Evolutionary conservation across 2,329 filamentous ascomycete species (phyloP), one percentile per base, ranked within the genome.

Genomic region (Claviceps sp.): DNA sequence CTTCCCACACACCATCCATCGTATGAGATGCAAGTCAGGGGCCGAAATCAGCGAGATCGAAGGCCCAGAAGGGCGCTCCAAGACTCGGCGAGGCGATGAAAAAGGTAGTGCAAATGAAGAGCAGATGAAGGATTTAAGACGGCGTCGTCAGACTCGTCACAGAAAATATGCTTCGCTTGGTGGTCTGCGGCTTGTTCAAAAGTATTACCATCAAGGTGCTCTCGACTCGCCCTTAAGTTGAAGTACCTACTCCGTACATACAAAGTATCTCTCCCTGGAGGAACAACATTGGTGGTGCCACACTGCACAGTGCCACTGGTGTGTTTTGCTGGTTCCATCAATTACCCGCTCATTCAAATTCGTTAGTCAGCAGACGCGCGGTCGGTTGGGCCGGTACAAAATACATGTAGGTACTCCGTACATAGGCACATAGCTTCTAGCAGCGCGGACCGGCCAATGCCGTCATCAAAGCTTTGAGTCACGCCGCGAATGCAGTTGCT

Each of bases 1-100:
- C 56, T 48, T 58, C 55, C n/a, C 55, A 55, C 52, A 63, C 50
- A 20, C 58, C 53, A 55, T 66, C 61, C 63, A 65, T 64, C 50
- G 49, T 52, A 13, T 20, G 30, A 44, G 18, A 37, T 18, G 40
- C 9, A 8, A 26, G 37, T 18, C 30, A 42, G 8, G 18, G 9
- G 41, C 9, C 20, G 41, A 9, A 20, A 22, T 22, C 18, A 4
- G 18, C 8, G 40, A 18, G 41, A 18, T 11, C 40, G 6, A 42
- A 13, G 4, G 40, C 40, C 18, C 18, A 42, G 40, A 42, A 42
- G 18, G 41, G 20, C 30, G 4, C 9, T 34, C 9, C 30, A 34
- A 34, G 30, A 11, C 30, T 11, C 3, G 30, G 30, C 18, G 11
- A 22, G 20, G 41, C 41, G 40, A 13, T 9, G 13, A 13, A 22